These are phyloP conservation scores for Astrothelium subdiscretum DNA, from an alignment of 495 filamentous ascomycete genomes.

Conservation along the genomic window DNA sequence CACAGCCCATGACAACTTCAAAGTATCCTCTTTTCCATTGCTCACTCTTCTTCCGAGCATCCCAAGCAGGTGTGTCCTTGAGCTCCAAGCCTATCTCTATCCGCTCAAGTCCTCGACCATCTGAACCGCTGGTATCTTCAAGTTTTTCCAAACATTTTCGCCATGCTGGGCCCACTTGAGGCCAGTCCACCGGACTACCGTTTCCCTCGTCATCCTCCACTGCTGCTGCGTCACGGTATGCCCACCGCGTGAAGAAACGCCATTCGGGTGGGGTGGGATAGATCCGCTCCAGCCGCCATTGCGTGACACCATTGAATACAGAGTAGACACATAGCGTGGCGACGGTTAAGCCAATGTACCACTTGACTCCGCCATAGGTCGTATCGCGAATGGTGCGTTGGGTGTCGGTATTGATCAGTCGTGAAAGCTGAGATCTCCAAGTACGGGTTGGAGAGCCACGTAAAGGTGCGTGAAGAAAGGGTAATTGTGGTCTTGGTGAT, in stretches of 20 bases:
- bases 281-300: conserved; percentile 56
- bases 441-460: conserved; percentile 28
- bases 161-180: conserved; percentile 42
- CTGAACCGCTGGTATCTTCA: conserved; percentile 40
- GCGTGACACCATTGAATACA: conserved; percentile 44
- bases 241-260: conserved; percentile 32
- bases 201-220: conserved; percentile 30
- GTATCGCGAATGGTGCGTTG: conserved; percentile 56
- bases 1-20: conserved; percentile 62
- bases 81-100: conserved; percentile 41
- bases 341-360: neutral
- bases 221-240: conserved; percentile 15
- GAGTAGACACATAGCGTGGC: conserved; percentile 27
- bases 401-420: conserved; percentile 65
- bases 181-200: conserved; percentile 51
- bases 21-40: conserved; percentile 77
- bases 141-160: conserved; percentile 37
- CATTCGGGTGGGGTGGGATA: conserved; percentile 20
- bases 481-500: conserved; percentile 60
- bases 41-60: conserved; percentile 63
- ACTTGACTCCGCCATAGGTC: conserved; percentile 45
- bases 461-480: conserved; percentile 55
- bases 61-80: conserved; percentile 17
- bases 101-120: conserved; percentile 53
- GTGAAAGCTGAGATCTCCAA: conserved; percentile 45